These are phyloP conservation scores for Jackrogersella multiformis DNA, from an alignment of 495 filamentous ascomycete genomes.

Conservation along the genomic window DNA sequence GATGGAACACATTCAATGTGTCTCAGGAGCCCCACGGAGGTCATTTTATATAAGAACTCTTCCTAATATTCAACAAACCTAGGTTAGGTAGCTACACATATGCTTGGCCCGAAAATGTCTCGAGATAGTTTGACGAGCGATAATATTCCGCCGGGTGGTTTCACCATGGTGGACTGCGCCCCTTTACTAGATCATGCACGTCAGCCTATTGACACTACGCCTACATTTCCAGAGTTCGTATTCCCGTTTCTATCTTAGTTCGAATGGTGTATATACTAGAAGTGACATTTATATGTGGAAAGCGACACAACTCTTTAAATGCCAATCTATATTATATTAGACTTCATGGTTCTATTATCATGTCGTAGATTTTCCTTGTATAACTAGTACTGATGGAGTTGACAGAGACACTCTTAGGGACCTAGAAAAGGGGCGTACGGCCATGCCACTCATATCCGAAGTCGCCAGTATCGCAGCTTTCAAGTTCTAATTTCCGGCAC, in stretches of 20 bases:
- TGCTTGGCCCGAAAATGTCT: not conserved
- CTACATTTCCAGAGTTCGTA: not conserved
- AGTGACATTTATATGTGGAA: not conserved
- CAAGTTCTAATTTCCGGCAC: not conserved
- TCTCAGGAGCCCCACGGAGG: not conserved
- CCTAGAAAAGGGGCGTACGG: not conserved
- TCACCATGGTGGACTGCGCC: not conserved
- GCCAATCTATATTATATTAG: too few relatives aligned
- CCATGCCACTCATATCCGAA: not conserved
- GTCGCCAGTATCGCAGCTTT: not conserved
- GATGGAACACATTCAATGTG: not conserved
- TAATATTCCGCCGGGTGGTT: slow-evolving; percentile 1
- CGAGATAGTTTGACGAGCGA: not conserved
- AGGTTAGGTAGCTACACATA: not conserved
- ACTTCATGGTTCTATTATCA: too few relatives aligned
- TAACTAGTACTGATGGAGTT: too few relatives aligned
- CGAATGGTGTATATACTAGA: not conserved
- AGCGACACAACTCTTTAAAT: not conserved
- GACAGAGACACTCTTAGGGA: too few relatives aligned
- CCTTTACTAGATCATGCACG: not conserved
- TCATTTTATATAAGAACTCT: not conserved
- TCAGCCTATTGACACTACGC: not conserved
- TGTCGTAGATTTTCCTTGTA: too few relatives aligned
- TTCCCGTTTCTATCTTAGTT: not conserved
- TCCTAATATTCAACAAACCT: not conserved